Evolutionary conservation across 1,284 basidiomycete species (phyloP), one percentile per base, ranked within the genome.

Genomic region (Boletus hoseneyae): DNA sequence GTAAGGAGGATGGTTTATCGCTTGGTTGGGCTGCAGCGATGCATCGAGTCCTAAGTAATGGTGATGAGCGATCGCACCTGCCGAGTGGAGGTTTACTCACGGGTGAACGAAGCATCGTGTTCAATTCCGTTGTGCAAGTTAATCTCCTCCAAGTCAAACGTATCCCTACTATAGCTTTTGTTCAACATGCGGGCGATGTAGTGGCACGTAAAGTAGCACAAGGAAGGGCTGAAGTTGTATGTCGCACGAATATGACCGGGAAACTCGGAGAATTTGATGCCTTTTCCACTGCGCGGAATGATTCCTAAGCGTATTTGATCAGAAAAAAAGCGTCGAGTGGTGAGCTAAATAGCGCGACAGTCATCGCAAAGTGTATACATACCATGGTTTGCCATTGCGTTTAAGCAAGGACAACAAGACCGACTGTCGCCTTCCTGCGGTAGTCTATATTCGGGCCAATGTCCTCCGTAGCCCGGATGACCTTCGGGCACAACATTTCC

Each of bases 381-480:
- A 84, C 85, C 85, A 55, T 87, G 85, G 62, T 87, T 87, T 1
- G 85, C 83, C 76, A 89, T 70, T 0, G 84, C 80, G 56, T 90
- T 90, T 54, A 89, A 66, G 3, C 75, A 82, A 8, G 87, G 87
- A 57, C 87, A 90, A 12, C 78, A 75, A 56, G 75, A 78, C n/a
- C 87, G 73, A 58, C 85, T 87, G 54, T 88, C 86, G 1, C 76
- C 78, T 19, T 80, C 73, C 55, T 66, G 69, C 0, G 85, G 79
- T 1, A 82, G 64, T 4, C 75, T 67, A 56, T 73, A 88, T 54
- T 80, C 75, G 13, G 87, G 86, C 87, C 87, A 90, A 45, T 76
- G 66, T 0, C 86, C 85, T 30, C 70, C 75, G 29, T 69, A 73
- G 0, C 86, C 86, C 10, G 78, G 75, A 41, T 73, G 67, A 1